These are phyloP conservation scores for Fusarium sulawesiense DNA, from an alignment of 2,329 filamentous ascomycete genomes.

Conservation along the genomic window DNA sequence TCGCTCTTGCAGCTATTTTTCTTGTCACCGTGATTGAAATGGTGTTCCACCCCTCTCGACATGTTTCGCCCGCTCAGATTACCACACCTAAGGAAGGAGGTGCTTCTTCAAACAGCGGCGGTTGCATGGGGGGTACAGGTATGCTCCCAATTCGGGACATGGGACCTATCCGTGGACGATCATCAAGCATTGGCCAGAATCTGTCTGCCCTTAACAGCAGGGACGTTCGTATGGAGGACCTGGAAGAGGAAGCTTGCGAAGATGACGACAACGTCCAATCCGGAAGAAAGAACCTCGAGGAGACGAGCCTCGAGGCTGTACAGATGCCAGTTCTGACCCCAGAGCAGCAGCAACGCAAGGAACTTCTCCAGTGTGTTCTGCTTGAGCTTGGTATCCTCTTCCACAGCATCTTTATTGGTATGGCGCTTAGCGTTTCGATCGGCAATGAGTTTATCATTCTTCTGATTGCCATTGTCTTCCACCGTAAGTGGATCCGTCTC, in stretches of 20 bases:
- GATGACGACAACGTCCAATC: slow-evolving; percentile 27
- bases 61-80: slow-evolving; percentile 39
- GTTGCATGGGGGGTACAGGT: slow-evolving; percentile 43
- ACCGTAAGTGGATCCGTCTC: slow-evolving; percentile 57
- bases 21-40: slow-evolving; percentile 86
- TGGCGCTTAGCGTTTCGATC: slow-evolving; percentile 82
- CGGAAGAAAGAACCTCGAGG: slow-evolving; percentile 38
- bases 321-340: slow-evolving; percentile 50
- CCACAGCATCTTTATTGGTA: slow-evolving; percentile 81
- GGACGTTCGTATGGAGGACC: slow-evolving; percentile 25
- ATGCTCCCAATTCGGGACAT: slow-evolving; percentile 50
- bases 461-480: slow-evolving; percentile 81
- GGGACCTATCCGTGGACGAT: slow-evolving; percentile 50
- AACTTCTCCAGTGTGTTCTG: slow-evolving; percentile 80
- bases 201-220: slow-evolving; percentile 48
- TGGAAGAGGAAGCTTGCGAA: slow-evolving; percentile 27
- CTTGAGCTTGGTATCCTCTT: slow-evolving; percentile 78
- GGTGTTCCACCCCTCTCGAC: slow-evolving; percentile 62
- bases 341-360: slow-evolving; percentile 70
- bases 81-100: neutral
- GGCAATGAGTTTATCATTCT: slow-evolving; percentile 83
- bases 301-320: slow-evolving; percentile 42
- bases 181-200: slow-evolving; percentile 50
- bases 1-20: slow-evolving; percentile 82
- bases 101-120: slow-evolving; percentile 25